A percentile compares a stretch with the other conserved stretches of the same genome.
Evolutionary conservation across 768 basidiomycete species (phyloP).

Genomic region (Podaxis sp.): DNA sequence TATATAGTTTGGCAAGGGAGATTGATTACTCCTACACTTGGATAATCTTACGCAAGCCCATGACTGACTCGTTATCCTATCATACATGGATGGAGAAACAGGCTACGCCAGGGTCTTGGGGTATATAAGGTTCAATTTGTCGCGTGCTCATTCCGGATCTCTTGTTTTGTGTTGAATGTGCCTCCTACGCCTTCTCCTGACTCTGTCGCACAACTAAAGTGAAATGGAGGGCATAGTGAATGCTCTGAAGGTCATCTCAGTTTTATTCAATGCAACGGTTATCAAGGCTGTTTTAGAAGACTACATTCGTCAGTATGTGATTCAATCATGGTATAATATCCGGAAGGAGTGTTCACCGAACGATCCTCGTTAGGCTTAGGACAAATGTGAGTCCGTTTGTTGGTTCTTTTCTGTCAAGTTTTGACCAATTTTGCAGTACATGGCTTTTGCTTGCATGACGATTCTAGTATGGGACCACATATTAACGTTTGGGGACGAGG

Average conservation of each 20-base stretch:
- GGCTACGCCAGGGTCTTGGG: background rate
- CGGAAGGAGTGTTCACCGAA: background rate
- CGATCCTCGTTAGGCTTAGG: background rate
- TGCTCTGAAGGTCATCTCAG: background rate
- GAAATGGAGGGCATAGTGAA: background rate
- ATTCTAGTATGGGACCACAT: constrained; percentile 57
- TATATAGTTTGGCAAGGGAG: background rate
- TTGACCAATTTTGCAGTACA: constrained; percentile 32
- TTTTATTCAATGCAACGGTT: background rate
- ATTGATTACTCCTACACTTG: background rate
- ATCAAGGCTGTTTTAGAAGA: background rate
- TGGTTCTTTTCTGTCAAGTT: background rate
- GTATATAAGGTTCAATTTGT: background rate
- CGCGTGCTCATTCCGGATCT: background rate
- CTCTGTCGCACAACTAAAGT: background rate
- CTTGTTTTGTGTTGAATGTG: background rate
- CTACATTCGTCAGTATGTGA: background rate
- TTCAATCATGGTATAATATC: background rate
- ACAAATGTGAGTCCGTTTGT: background rate
- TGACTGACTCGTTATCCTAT: background rate
- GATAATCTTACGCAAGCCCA: background rate
- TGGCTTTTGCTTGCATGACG: constrained; percentile 50
- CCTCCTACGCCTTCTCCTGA: background rate
- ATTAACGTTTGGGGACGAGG: constrained; percentile 47
- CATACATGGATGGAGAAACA: background rate